A percentile compares a stretch with the other conserved stretches of the same genome.
phyloP scores from a whole-genome alignment of 805 yeast genomes.

The Candida qinlingensis region DNA sequence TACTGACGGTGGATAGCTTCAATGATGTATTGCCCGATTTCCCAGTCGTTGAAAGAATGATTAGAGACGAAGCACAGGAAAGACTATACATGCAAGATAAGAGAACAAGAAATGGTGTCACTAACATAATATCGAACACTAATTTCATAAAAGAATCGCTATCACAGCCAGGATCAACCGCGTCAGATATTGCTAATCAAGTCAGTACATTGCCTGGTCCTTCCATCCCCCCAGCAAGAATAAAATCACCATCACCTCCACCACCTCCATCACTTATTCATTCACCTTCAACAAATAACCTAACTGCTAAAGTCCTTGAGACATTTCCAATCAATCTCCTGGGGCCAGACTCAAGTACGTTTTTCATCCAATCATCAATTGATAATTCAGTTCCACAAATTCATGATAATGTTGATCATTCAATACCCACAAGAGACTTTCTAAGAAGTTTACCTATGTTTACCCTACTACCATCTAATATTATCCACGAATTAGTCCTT shows the following conservation, averaged over 20 bases:
- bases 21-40: slow-evolving; percentile 53
- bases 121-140: slow-evolving; percentile 23
- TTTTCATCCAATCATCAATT: neutral
- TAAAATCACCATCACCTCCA: slow-evolving; percentile 12
- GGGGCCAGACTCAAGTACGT: neutral
- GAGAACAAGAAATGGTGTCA: slow-evolving; percentile 40
- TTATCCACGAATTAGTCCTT: slow-evolving; percentile 59
- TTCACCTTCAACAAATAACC: neutral
- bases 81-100: slow-evolving; percentile 67
- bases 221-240: slow-evolving; percentile 30
- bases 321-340: neutral
- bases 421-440: slow-evolving; percentile 53
- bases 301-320: neutral
- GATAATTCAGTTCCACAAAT: slow-evolving; percentile 15
- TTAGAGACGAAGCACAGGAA: slow-evolving; percentile 77
- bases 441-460: slow-evolving; percentile 56
- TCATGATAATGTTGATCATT: slow-evolving; percentile 43
- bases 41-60: slow-evolving; percentile 61
- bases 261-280: neutral
- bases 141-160: neutral
- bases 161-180: slow-evolving; percentile 13
- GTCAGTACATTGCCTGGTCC: slow-evolving; percentile 36
- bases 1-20: slow-evolving; percentile 59
- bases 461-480: slow-evolving; percentile 48
- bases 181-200: slow-evolving; percentile 28